Conservation (phyloP, 768 basidiomycete species). For the Paxillus ammoniavirescens region DNA sequence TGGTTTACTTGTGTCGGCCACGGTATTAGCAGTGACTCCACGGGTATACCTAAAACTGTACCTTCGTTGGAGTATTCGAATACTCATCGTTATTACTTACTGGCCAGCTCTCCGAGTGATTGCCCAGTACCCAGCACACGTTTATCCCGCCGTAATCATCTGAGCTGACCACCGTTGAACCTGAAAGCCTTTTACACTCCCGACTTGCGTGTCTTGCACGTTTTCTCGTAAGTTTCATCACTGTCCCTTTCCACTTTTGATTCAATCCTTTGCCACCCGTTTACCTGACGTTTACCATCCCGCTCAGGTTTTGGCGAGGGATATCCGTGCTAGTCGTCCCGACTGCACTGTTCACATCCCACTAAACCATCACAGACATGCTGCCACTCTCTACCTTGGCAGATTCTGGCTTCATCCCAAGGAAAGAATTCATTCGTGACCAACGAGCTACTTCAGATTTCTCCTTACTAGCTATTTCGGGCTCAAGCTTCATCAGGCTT, state of each 20-base stretch:
- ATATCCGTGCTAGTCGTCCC: conserved; percentile 26
- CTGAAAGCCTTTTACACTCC: conserved; percentile 12
- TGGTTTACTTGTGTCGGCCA: not conserved
- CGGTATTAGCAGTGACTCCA: not conserved
- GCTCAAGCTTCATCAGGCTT: conserved; percentile 61
- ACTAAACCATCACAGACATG: conserved; percentile 28
- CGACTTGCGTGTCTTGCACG: conserved; percentile 31
- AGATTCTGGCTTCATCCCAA: conserved; percentile 57
- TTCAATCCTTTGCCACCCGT: conserved; percentile 31
- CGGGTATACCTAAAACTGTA: not conserved
- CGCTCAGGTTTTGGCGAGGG: conserved; percentile 20
- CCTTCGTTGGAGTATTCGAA: conserved; percentile 7
- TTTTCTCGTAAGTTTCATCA: conserved; percentile 29
- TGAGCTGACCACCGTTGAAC: conserved; percentile 8
- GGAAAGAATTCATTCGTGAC: conserved; percentile 72
- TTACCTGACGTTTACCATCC: conserved; percentile 39
- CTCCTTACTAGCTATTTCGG: conserved; percentile 66
- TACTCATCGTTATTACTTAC: not conserved
- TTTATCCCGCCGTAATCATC: not conserved
- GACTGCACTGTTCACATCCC: conserved; percentile 18
- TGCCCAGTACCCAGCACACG: conserved; percentile 12
- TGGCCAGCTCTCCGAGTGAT: not conserved
- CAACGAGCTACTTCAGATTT: conserved; percentile 56
- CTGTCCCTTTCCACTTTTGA: conserved; percentile 28
- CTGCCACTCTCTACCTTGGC: conserved; percentile 32